phyloP scores from a whole-genome alignment of 495 filamentous ascomycete genomes.

The Astrothelium subdiscretum region DNA sequence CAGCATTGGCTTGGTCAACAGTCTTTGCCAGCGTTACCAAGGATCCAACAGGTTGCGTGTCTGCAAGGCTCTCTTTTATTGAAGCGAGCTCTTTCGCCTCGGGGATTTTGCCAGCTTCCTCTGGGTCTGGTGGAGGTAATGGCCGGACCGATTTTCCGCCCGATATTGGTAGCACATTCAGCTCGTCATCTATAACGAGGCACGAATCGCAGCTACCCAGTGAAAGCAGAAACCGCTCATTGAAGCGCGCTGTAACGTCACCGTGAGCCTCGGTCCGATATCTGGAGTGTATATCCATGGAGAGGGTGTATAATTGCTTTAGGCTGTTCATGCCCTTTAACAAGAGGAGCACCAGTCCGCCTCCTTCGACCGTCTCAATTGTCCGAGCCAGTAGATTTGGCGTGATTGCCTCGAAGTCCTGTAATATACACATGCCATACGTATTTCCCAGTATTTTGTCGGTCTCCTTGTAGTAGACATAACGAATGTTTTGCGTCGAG shows the following conservation, averaged over 20 bases:
- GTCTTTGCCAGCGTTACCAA: constrained; percentile 77
- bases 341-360: constrained; percentile 79
- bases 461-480: constrained; percentile 99
- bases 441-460: constrained; percentile 98
- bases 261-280: constrained; percentile 95
- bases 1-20: constrained; percentile 87
- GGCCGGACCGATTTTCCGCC: constrained; percentile 87
- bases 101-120: constrained; percentile 52
- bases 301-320: constrained; percentile 93
- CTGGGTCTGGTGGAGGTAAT: constrained; percentile 56
- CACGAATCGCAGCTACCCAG: constrained; percentile 89
- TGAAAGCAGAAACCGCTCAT: constrained; percentile 93
- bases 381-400: constrained; percentile 91
- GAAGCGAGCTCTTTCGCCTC: constrained; percentile 67
- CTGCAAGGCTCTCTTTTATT: constrained; percentile 77
- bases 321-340: constrained; percentile 94
- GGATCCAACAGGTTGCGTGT: constrained; percentile 75
- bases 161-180: constrained; percentile 95
- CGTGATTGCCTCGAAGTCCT: constrained; percentile 96
- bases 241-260: constrained; percentile 93
- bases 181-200: constrained; percentile 91
- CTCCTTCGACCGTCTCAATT: constrained; percentile 95
- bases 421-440: constrained; percentile 95
- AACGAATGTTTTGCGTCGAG: constrained; percentile 90
- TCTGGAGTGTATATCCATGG: constrained; percentile 95